phyloP scores from a whole-genome alignment of 345 rosid species.

The Raphanus raphanistrum region DNA sequence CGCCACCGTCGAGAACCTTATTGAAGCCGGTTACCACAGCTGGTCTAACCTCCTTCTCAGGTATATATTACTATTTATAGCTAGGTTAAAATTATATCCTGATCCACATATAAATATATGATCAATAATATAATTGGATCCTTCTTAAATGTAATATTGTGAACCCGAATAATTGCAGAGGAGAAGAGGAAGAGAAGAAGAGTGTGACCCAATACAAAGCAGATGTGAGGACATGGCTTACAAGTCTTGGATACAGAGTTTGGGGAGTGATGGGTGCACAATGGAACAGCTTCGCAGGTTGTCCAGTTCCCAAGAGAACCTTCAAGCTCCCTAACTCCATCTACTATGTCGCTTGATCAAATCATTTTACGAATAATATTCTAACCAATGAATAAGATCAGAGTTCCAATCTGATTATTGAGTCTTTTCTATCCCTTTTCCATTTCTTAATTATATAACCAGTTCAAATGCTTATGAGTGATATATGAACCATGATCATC shows the following conservation, averaged over 20 bases:
- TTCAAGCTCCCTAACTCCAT: constrained; percentile 93
- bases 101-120: neutral
- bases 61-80: constrained; percentile 35
- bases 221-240: constrained; percentile 48
- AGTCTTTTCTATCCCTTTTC: neutral
- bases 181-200: constrained; percentile 53
- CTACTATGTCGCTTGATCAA: constrained; percentile 50
- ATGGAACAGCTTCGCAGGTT: constrained; percentile 75
- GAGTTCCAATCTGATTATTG: constrained; percentile 28
- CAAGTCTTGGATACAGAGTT: constrained; percentile 62
- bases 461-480: constrained; percentile 20
- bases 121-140: neutral
- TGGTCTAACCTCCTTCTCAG: constrained; percentile 73
- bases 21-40: constrained; percentile 73
- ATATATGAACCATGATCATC: constrained; percentile 21
- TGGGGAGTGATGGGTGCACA: constrained; percentile 83
- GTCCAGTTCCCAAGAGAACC: constrained; percentile 63
- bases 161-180: constrained; percentile 39
- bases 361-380: neutral
- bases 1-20: constrained; percentile 76
- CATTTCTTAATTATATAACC: neutral
- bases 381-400: constrained; percentile 31
- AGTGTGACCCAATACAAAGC: constrained; percentile 64
- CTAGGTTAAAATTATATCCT: neutral
- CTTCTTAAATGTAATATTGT: neutral